A percentile compares a stretch with the other conserved stretches of the same genome.
phyloP scores from a whole-genome alignment of 768 basidiomycete species.

The Rhizopogon vulgaris region DNA sequence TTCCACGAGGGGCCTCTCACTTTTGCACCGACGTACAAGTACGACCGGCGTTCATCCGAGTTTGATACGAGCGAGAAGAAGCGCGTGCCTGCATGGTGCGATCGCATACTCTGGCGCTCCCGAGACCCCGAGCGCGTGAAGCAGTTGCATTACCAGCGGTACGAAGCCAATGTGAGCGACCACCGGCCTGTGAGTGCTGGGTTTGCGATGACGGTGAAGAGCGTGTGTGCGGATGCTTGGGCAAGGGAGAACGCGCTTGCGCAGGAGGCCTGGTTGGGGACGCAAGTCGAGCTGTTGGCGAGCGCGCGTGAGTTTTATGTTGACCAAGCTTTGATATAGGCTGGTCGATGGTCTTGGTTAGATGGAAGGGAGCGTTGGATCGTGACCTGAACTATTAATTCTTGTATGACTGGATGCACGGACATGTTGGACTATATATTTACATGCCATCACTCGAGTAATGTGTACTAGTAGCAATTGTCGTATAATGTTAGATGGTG shows the following conservation, averaged over 20 bases:
- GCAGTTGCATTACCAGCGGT: conserved; percentile 69
- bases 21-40: conserved; percentile 94
- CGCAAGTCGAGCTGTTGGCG: conserved; percentile 25
- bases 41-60: conserved; percentile 68
- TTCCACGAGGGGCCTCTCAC: conserved; percentile 80
- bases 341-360: background rate
- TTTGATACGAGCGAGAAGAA: conserved; percentile 90
- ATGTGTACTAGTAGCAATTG: background rate
- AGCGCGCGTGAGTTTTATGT: conserved; percentile 29
- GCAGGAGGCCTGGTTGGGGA: conserved; percentile 44
- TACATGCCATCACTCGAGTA: background rate
- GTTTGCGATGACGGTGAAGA: conserved; percentile 71
- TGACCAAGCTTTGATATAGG: conserved; percentile 23
- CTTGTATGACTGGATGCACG: background rate
- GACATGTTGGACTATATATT: background rate
- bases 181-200: conserved; percentile 85
- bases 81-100: conserved; percentile 94
- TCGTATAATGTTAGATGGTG: background rate
- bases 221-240: conserved; percentile 53
- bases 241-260: conserved; percentile 51
- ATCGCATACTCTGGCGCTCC: conserved; percentile 80
- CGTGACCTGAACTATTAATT: background rate
- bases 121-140: conserved; percentile 50
- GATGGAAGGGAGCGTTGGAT: background rate
- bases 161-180: conserved; percentile 85